Evolutionary conservation across 1,284 basidiomycete species (phyloP).

Genomic region (Heterobasidion irregulare): DNA sequence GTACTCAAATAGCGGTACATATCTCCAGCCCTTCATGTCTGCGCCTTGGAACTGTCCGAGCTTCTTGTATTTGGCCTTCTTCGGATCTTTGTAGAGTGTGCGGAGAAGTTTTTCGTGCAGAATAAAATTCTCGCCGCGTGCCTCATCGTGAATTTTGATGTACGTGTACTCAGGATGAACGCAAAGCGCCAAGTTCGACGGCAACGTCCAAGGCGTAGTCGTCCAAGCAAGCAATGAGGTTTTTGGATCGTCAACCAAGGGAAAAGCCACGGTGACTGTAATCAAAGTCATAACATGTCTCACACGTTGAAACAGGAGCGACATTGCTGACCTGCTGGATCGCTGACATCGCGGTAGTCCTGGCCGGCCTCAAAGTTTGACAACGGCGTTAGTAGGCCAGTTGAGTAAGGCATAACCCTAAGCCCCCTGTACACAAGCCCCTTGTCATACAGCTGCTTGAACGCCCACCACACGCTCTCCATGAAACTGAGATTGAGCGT

Average conservation of each 20-base stretch:
- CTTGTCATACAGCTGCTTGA: slow-evolving; percentile 88
- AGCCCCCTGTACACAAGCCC: slow-evolving; percentile 92
- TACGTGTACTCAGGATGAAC: slow-evolving; percentile 96
- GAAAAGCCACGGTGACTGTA: slow-evolving; percentile 87
- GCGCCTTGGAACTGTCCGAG: slow-evolving; percentile 79
- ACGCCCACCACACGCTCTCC: slow-evolving; percentile 99
- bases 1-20: slow-evolving; percentile 94
- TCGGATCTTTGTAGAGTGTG: slow-evolving; percentile 95
- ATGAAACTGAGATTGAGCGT: slow-evolving; percentile 92
- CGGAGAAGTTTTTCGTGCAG: slow-evolving; percentile 84
- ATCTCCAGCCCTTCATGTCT: slow-evolving; percentile 95
- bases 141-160: slow-evolving; percentile 94
- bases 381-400: slow-evolving; percentile 91
- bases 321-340: slow-evolving; percentile 74
- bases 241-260: slow-evolving; percentile 84
- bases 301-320: not conserved
- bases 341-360: slow-evolving; percentile 91
- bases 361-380: slow-evolving; percentile 97
- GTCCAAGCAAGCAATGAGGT: slow-evolving; percentile 97
- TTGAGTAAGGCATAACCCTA: slow-evolving; percentile 98
- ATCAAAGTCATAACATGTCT: not conserved
- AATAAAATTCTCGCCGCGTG: slow-evolving; percentile 87
- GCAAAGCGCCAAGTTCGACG: slow-evolving; percentile 92
- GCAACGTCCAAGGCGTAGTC: slow-evolving; percentile 98
- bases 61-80: slow-evolving; percentile 96